Base-by-base conservation (phyloP, 805 yeast genomes). In the Wickerhamomyces subpelliculosus region DNA sequence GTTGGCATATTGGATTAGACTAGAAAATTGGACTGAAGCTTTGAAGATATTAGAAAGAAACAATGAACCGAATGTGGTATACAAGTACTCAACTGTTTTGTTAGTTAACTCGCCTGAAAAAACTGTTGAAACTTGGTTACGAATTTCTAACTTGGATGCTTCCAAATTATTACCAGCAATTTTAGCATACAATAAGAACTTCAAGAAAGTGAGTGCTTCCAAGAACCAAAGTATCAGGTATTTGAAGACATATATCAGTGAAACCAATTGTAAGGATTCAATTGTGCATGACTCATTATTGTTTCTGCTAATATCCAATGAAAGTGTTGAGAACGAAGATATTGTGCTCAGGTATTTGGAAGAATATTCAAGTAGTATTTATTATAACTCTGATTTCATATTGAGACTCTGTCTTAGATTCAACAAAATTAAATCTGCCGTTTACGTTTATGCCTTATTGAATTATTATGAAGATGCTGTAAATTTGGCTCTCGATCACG, bases 101-200 rank as follows among this genome's bases (percentile, higher is more conserved):
- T 56, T 93, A 36, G 65, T 78, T 3, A 84, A 84, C 48, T 61
- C 72, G 12, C 89, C 98, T 0, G 65, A 64, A 22, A 71, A 68
- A 11, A 86, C 96, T 0, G 76, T 85, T 2, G 82, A 80, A 36
- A 68, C 84, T 0, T 93, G 97, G 97, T 71, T 84, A 51, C 70
- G 78, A 36, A 55, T 80, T 31, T 30, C 47, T 2, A 51, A 65
- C 36, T 45, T 90, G 3, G 75, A 84, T 41, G 80, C 82, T 34
- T 70, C 72, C 12, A 75, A 70, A 42, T 64, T 93, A 18, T 58
- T 93, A 3, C 95, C 96, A 2, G 79, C 96, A 0, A 63, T 90
- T 11, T 57, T 88, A 43, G 71, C 79, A 0, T 87, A 83, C 58
- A 78, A 80, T 49, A 72, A 77, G 28, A 68, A 65, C 35, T 61